Evolutionary conservation across 495 filamentous ascomycete species (phyloP).

Genomic region (Aspergillus affinis): DNA sequence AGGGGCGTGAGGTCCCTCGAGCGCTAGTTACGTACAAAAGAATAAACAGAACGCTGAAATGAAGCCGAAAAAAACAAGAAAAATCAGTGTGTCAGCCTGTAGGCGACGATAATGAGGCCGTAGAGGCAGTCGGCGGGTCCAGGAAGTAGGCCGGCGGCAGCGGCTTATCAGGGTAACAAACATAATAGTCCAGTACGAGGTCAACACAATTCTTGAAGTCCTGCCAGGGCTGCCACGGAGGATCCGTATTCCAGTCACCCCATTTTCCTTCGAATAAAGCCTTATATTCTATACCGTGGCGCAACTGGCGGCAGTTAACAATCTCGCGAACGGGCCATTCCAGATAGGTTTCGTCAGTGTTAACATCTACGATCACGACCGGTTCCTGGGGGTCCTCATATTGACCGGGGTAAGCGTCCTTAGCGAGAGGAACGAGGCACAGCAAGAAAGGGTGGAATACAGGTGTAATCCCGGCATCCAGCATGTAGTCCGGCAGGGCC

Average conservation of each 20-base stretch:
- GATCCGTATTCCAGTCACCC: background rate
- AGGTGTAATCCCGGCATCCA: background rate
- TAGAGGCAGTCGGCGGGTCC: too few relatives aligned
- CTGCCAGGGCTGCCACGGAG: background rate
- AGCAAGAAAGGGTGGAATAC: background rate
- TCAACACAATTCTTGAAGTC: background rate
- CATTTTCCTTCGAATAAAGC: background rate
- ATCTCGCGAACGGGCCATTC: background rate
- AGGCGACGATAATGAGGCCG: too few relatives aligned
- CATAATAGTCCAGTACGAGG: background rate
- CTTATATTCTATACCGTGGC: background rate
- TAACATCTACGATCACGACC: background rate
- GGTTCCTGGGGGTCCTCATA: background rate
- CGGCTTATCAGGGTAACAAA: background rate
- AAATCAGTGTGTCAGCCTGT: too few relatives aligned
- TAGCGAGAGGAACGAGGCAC: background rate
- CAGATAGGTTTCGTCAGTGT: background rate
- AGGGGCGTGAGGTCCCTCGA: too few relatives aligned
- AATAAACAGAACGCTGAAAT: too few relatives aligned
- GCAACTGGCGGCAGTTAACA: background rate
- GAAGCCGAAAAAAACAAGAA: too few relatives aligned
- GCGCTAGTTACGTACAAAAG: too few relatives aligned
- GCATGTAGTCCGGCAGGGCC: background rate
- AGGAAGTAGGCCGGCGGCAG: background rate
- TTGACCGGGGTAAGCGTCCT: background rate